Conservation (phyloP, 768 basidiomycete species). For the Mycena crocata region DNA sequence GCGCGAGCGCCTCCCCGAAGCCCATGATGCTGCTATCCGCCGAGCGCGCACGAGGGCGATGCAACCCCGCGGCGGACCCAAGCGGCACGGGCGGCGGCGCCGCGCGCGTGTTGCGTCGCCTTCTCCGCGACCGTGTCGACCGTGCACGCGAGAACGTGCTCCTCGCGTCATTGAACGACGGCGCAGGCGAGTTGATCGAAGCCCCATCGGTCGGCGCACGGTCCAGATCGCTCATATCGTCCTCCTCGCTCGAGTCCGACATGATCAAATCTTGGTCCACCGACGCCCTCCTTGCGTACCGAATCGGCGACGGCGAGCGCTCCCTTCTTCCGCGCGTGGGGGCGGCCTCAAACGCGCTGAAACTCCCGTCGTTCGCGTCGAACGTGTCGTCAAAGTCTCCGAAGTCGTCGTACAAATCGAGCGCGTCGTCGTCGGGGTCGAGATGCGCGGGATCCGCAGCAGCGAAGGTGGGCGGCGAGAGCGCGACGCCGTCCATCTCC, state of each 20-base stretch:
- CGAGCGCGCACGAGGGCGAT: conserved; percentile 18
- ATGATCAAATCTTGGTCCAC: conserved; percentile 29
- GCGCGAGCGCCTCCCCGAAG: conserved; percentile 26
- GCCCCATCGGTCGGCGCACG: background rate
- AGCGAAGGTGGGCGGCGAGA: conserved; percentile 31
- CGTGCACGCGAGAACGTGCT: conserved; percentile 32
- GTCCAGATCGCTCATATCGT: conserved; percentile 10
- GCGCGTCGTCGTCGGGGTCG: conserved; percentile 24
- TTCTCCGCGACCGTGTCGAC: conserved; percentile 9
- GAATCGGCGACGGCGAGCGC: conserved; percentile 30
- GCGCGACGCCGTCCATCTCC: conserved; percentile 31
- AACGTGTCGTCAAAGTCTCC: background rate
- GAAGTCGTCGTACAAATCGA: conserved; percentile 24
- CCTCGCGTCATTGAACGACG: conserved; percentile 28
- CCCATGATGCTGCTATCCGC: conserved; percentile 32
- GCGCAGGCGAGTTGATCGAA: conserved; percentile 21
- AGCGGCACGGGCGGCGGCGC: conserved; percentile 34
- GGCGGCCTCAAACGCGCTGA: too few species aligned
- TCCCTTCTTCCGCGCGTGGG: background rate
- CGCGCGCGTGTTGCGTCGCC: conserved; percentile 24
- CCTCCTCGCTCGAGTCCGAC: conserved; percentile 29
- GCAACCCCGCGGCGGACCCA: conserved; percentile 24
- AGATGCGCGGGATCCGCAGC: conserved; percentile 13
- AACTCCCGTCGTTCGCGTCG: background rate
- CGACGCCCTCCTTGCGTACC: conserved; percentile 25